Conservation (phyloP, 495 filamentous ascomycete species). For the Amphirosellinia nigrospora region DNA sequence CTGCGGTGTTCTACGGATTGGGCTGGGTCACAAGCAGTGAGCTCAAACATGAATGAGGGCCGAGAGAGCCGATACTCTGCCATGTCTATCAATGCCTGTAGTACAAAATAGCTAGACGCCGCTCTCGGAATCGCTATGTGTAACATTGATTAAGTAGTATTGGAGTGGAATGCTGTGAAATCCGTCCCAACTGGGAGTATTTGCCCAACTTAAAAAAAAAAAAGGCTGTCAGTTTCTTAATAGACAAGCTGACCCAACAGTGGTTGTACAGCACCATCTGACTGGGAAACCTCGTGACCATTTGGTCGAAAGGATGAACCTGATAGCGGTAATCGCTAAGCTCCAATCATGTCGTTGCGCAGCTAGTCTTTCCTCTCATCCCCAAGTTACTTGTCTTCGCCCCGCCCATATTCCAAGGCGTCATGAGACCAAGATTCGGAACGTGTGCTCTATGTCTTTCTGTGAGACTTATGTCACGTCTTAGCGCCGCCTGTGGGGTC, state of each 20-base stretch:
- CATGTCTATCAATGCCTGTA: constrained; percentile 19
- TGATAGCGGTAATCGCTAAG: not conserved
- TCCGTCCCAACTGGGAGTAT: not conserved
- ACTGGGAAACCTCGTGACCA: not conserved
- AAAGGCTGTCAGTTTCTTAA: not conserved
- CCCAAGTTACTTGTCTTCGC: not conserved
- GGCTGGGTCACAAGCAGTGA: not conserved
- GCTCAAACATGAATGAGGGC: not conserved
- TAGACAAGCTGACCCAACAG: not conserved
- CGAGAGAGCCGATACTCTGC: not conserved
- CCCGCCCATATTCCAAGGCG: constrained; percentile 11
- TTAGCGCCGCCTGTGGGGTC: constrained; percentile 40
- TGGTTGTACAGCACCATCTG: not conserved
- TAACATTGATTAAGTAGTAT: constrained; percentile 14
- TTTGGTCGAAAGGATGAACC: not conserved
- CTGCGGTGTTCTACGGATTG: not conserved
- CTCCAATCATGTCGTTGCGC: not conserved
- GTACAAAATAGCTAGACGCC: constrained; percentile 20
- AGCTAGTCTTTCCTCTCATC: not conserved
- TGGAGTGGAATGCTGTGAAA: constrained; percentile 7
- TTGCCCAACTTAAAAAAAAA: not conserved
- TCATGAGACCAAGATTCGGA: not conserved
- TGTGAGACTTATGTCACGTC: constrained; percentile 34
- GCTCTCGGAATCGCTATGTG: constrained; percentile 7
- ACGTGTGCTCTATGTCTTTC: not conserved